These are phyloP conservation scores for Dianthus caryophyllus DNA, from an alignment of 148 eudicot genomes.

Conservation along the genomic window DNA sequence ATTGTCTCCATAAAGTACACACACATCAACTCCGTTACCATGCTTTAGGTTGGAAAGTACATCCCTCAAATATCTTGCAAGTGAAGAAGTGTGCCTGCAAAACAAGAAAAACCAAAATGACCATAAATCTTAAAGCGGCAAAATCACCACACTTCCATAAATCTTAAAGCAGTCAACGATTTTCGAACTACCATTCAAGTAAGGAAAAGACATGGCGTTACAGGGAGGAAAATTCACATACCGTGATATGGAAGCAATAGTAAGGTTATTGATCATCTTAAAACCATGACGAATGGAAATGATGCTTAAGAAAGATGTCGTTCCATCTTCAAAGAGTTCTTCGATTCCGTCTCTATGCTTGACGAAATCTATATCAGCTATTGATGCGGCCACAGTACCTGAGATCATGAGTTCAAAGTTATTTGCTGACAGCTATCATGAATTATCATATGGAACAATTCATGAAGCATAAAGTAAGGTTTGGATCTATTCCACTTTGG, in stretches of 20 bases:
- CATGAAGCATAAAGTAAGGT: too few species aligned
- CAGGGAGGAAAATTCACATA: constrained; percentile 18
- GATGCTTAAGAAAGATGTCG: constrained; percentile 76
- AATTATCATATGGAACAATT: too few species aligned
- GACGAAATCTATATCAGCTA: constrained; percentile 86
- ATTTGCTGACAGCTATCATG: not conserved
- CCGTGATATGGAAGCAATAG: constrained; percentile 61
- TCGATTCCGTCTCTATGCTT: constrained; percentile 77
- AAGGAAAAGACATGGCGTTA: not conserved
- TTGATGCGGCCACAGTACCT: constrained; percentile 96
- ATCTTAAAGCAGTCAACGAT: not conserved
- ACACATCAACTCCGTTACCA: constrained; percentile 58
- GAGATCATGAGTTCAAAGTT: constrained; percentile 19
- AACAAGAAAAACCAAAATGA: constrained; percentile 9
- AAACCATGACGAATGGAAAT: constrained; percentile 84
- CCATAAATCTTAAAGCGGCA: not conserved
- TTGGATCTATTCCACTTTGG: too few species aligned
- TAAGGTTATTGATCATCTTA: constrained; percentile 50
- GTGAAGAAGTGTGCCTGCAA: constrained; percentile 71
- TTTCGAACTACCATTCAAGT: not conserved
- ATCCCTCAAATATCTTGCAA: constrained; percentile 60
- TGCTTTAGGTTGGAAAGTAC: constrained; percentile 57
- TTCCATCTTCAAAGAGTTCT: constrained; percentile 90
- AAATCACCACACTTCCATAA: not conserved
- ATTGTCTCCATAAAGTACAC: constrained; percentile 59